Percentiles rank a stretch among this genome's conserved stretches.
Evolutionary conservation across 2,329 filamentous ascomycete species (phyloP).

Genomic region (Fusarium napiforme): DNA sequence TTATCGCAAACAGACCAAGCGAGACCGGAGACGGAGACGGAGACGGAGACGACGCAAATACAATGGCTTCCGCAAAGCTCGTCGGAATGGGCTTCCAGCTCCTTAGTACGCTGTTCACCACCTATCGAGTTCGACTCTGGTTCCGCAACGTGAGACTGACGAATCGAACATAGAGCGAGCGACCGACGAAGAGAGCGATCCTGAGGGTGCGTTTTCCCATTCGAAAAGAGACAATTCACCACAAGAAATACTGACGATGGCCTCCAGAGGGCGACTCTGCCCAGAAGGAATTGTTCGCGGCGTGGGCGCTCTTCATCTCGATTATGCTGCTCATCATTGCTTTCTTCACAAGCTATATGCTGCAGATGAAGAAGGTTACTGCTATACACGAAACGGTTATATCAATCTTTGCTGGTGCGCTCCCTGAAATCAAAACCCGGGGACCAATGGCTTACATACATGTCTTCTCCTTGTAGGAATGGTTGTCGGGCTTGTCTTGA

Average conservation of each 20-base stretch:
- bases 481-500: constrained; percentile 90
- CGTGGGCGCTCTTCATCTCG: constrained; percentile 97
- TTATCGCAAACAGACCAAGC: neutral
- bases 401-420: constrained; percentile 90
- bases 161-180: constrained; percentile 44
- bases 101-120: constrained; percentile 43
- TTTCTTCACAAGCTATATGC: constrained; percentile 95
- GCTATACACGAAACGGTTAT: constrained; percentile 98
- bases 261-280: constrained; percentile 77
- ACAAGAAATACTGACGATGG: constrained; percentile 33
- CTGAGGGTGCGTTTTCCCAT: constrained; percentile 47
- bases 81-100: constrained; percentile 48
- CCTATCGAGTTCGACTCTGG: neutral
- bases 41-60: constrained; percentile 7
- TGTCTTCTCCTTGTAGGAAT: constrained; percentile 71
- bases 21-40: neutral
- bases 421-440: neutral
- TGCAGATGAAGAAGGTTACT: constrained; percentile 96
- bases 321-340: constrained; percentile 93
- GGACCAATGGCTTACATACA: constrained; percentile 39
- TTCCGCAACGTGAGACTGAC: constrained; percentile 30
- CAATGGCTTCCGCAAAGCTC: constrained; percentile 41
- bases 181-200: constrained; percentile 47
- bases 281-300: constrained; percentile 93
- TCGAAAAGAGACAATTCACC: neutral